Base-by-base conservation (phyloP, 768 basidiomycete genomes). In the Tulasnella sp. region DNA sequence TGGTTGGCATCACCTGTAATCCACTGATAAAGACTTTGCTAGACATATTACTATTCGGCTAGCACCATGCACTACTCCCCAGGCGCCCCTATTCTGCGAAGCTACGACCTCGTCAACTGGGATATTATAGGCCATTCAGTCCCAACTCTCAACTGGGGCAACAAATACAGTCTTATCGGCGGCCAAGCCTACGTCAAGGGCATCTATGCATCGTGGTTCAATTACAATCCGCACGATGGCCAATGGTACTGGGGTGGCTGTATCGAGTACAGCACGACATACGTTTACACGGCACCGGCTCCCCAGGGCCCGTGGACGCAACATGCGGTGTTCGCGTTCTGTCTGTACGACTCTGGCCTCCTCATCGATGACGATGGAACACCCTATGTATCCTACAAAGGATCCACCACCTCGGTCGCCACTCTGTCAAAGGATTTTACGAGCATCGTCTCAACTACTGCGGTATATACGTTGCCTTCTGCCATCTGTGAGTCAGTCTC, bases 131-230 rank as follows among this genome's bases (percentile, higher is more conserved):
- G 54, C 10, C 41, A 60, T 22, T 41, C 56, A 11, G 59, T 60
- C 21, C 53, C 59, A 11, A 38, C 24, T n/a, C 51, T 60, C 5
- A 43, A 60, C 59, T 60, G 44, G 25, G 59, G 59, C 4, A 29
- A 17, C n/a, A 25, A 15, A 1, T 27, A 60, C 42, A 42, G 29
- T 21, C 29, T 60, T n/a, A 50, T 11, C 9, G 44, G 53, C 24
- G 46, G n/a, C n/a, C 49, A 21, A 7, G 59, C 59, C 10, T 56
- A 60, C 41, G 51, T 60, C 22, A 9, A 52, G 51, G 59, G 53
- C 25, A 45, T 60, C n/a, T 60, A 38, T 31, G 59, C 59, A 9
- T 60, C 59, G 15, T 60, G 34, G 34, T 53, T 59, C 38, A 41
- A 25, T 24, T 60, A 30, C 29, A 38, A 42, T 10, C 27, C 59